These are phyloP conservation scores for Gryganskiella cystojenkinii DNA, from an alignment of 192 early-diverging fungal species.

Conservation along the genomic window DNA sequence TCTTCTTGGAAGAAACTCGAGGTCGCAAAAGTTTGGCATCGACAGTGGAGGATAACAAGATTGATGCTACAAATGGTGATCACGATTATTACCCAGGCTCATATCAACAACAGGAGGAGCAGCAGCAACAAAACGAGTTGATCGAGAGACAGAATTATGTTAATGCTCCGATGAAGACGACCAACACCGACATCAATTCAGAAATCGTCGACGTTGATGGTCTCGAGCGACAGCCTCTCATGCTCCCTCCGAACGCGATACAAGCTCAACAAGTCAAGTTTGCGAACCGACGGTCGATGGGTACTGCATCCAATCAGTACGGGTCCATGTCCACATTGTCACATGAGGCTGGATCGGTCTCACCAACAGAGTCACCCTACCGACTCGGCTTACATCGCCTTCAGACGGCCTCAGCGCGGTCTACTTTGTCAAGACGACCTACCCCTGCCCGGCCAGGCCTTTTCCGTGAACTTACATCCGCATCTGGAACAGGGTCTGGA, in stretches of 20 bases:
- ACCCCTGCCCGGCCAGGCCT: constrained; percentile 2
- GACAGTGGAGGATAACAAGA: too few species aligned
- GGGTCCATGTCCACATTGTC: constrained; percentile 35
- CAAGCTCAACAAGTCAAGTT: constrained; percentile 20
- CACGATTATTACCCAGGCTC: too few species aligned
- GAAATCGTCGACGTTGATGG: not conserved
- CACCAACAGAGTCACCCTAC: not conserved
- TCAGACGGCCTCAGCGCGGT: constrained; percentile 16
- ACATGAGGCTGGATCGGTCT: not conserved
- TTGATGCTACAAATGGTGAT: too few species aligned
- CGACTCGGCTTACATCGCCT: not conserved
- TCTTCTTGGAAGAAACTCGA: constrained; percentile 73
- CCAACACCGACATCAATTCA: too few species aligned
- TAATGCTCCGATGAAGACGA: too few species aligned
- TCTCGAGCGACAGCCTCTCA: constrained; percentile 27
- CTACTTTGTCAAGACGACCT: constrained; percentile 21
- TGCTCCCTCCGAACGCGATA: constrained; percentile 8
- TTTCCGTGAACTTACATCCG: not conserved
- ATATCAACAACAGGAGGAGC: too few species aligned
- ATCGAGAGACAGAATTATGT: too few species aligned
- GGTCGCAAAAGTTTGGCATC: not conserved
- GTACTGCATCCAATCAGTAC: constrained; percentile 10
- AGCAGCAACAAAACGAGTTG: too few species aligned
- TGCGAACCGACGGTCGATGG: not conserved
- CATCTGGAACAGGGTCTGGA: not conserved